Percentiles rank a stretch among this genome's conserved stretches.
Conservation (phyloP, 345 rosid genomes). For the Bruguiera gymnorhiza region DNA sequence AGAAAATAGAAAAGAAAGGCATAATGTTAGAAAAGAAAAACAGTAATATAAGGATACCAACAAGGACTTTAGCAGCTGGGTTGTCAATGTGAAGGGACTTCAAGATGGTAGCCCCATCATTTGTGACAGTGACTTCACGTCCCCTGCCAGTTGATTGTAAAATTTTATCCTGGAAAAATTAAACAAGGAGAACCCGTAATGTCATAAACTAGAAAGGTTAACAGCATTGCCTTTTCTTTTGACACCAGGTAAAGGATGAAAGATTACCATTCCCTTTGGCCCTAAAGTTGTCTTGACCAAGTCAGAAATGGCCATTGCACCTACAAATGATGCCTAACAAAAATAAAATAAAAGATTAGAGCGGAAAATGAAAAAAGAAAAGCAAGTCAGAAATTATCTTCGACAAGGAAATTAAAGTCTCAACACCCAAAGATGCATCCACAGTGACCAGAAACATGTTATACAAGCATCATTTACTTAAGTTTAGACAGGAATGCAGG, state of each 20-base stretch:
- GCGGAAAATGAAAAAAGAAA: neutral
- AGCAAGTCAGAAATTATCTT: neutral
- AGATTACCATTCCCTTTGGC: conserved; percentile 91
- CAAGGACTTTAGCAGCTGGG: conserved; percentile 94
- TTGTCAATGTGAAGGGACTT: conserved; percentile 94
- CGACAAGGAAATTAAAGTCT: too few relatives aligned
- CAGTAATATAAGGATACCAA: conserved; percentile 55
- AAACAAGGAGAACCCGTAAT: conserved; percentile 16
- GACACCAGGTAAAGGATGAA: conserved; percentile 1
- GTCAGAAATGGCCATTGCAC: conserved; percentile 92
- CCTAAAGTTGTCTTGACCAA: conserved; percentile 93
- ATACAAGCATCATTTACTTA: neutral
- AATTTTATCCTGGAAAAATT: conserved; percentile 68
- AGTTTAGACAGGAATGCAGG: too few relatives aligned
- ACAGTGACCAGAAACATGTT: neutral
- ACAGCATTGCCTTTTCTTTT: neutral
- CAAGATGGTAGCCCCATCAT: conserved; percentile 96
- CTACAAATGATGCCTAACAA: conserved; percentile 79
- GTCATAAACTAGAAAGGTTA: neutral
- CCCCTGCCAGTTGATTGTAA: conserved; percentile 95
- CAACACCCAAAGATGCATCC: too few relatives aligned
- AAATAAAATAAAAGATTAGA: neutral
- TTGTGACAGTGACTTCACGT: conserved; percentile 73
- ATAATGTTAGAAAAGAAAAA: neutral
- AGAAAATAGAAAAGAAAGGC: neutral